phyloP scores from a whole-genome alignment of 2,329 filamentous ascomycete species.

The Penicillium sp. region DNA sequence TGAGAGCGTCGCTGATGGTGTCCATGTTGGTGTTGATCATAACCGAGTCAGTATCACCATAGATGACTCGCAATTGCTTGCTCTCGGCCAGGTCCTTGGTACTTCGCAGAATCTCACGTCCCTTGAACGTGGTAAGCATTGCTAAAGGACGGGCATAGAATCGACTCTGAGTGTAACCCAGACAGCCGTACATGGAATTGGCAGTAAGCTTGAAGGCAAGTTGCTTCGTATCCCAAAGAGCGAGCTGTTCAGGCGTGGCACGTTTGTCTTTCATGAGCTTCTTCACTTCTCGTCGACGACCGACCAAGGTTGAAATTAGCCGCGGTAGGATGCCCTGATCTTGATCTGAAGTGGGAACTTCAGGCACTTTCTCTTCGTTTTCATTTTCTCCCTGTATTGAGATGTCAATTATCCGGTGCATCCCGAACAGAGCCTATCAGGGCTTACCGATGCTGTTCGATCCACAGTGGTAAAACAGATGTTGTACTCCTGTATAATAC shows the following conservation, averaged over 20 bases:
- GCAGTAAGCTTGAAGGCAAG: slow-evolving; percentile 93
- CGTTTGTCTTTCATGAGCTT: slow-evolving; percentile 91
- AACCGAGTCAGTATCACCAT: slow-evolving; percentile 97
- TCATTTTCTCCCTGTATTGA: slow-evolving; percentile 49
- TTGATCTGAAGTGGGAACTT: slow-evolving; percentile 67
- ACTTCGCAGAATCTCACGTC: slow-evolving; percentile 90
- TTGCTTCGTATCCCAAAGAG: slow-evolving; percentile 98
- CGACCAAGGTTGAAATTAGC: slow-evolving; percentile 87
- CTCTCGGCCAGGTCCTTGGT: slow-evolving; percentile 94
- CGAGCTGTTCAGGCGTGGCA: slow-evolving; percentile 77
- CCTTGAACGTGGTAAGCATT: slow-evolving; percentile 93
- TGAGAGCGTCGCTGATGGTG: slow-evolving; percentile 81
- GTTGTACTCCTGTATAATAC: slow-evolving; percentile 98
- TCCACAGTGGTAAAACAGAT: slow-evolving; percentile 99
- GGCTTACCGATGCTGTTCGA: slow-evolving; percentile 60
- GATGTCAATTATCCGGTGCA: slow-evolving; percentile 3
- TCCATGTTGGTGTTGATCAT: slow-evolving; percentile 99
- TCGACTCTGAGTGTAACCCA: slow-evolving; percentile 92
- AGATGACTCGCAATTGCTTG: slow-evolving; percentile 88
- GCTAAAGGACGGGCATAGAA: slow-evolving; percentile 95
- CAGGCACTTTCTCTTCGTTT: slow-evolving; percentile 81
- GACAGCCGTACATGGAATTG: slow-evolving; percentile 99
- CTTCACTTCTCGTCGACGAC: slow-evolving; percentile 85
- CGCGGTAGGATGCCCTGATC: slow-evolving; percentile 79
- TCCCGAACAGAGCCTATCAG: neutral